phyloP scores from a whole-genome alignment of 2,329 filamentous ascomycete species.

The Cladophialophora exuberans region DNA sequence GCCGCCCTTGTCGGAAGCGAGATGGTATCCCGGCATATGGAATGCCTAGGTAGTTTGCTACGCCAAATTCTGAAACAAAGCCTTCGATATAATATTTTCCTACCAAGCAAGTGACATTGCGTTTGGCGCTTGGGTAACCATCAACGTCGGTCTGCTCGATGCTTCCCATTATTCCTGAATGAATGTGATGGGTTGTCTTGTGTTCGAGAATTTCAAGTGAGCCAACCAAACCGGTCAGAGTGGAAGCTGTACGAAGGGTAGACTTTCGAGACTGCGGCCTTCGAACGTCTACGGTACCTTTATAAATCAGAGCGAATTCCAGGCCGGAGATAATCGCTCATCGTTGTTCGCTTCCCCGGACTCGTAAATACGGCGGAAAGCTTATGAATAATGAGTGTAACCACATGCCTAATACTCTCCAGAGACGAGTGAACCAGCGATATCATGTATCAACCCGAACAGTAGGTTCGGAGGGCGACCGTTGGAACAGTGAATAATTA shows the following conservation, averaged over 20 bases:
- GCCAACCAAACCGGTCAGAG: background rate
- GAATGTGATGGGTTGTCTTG: background rate
- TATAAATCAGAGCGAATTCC: too few species aligned
- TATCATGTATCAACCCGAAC: too few species aligned
- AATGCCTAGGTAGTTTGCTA: background rate
- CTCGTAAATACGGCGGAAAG: too few species aligned
- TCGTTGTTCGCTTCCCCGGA: too few species aligned
- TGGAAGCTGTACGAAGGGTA: background rate
- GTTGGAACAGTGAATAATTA: too few species aligned
- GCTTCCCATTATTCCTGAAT: background rate
- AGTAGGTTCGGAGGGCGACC: too few species aligned
- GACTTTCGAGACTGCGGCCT: too few species aligned
- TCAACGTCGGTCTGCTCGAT: background rate
- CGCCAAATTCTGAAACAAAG: background rate
- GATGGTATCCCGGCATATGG: background rate
- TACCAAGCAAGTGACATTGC: background rate
- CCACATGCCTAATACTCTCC: too few species aligned
- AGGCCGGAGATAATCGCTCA: too few species aligned
- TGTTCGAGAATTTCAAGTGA: background rate
- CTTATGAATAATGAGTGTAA: too few species aligned
- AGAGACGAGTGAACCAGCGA: too few species aligned
- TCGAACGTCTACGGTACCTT: too few species aligned
- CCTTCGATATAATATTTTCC: background rate
- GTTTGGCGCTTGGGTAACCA: background rate
- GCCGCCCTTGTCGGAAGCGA: background rate